phyloP scores from a whole-genome alignment of 805 yeast genomes.

The Suhomyces faveliae region DNA sequence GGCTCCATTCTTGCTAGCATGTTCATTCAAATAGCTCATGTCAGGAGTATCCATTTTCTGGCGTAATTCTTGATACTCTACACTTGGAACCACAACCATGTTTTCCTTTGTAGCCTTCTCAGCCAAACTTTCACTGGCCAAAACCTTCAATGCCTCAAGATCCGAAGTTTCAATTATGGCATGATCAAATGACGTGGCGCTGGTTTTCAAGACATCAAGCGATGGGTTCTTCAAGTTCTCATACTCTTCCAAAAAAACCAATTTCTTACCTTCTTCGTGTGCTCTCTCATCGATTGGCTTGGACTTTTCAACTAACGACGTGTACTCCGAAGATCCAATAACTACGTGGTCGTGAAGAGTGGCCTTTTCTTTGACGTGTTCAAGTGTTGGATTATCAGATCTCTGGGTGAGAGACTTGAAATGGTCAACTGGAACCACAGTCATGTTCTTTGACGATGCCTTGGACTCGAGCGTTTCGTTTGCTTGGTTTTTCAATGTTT shows the following conservation, averaged over 20 bases:
- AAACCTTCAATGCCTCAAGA: slow-evolving; percentile 8
- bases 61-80: slow-evolving; percentile 10
- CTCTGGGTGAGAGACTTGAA: not conserved
- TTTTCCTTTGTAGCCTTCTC: slow-evolving; percentile 14
- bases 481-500: slow-evolving; percentile 43
- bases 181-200: slow-evolving; percentile 2
- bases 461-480: slow-evolving; percentile 16
- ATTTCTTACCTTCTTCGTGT: not conserved
- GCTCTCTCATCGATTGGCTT: slow-evolving; percentile 2
- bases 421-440: slow-evolving; percentile 11
- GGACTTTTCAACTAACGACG: not conserved
- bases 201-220: slow-evolving; percentile 2
- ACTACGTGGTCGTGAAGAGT: slow-evolving; percentile 1
- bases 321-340: not conserved
- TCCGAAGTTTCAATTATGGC: slow-evolving; percentile 6
- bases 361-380: not conserved
- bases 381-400: not conserved
- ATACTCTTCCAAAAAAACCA: slow-evolving; percentile 1
- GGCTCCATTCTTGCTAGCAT: slow-evolving; percentile 2
- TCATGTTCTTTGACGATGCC: slow-evolving; percentile 16
- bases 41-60: slow-evolving; percentile 1
- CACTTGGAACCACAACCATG: slow-evolving; percentile 13
- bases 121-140: slow-evolving; percentile 14
- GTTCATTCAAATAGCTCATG: slow-evolving; percentile 5
- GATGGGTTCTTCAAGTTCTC: slow-evolving; percentile 2